These are phyloP conservation scores for Cryphonectria nitschkei DNA, from an alignment of 2,329 filamentous ascomycete species.

Conservation along the genomic window DNA sequence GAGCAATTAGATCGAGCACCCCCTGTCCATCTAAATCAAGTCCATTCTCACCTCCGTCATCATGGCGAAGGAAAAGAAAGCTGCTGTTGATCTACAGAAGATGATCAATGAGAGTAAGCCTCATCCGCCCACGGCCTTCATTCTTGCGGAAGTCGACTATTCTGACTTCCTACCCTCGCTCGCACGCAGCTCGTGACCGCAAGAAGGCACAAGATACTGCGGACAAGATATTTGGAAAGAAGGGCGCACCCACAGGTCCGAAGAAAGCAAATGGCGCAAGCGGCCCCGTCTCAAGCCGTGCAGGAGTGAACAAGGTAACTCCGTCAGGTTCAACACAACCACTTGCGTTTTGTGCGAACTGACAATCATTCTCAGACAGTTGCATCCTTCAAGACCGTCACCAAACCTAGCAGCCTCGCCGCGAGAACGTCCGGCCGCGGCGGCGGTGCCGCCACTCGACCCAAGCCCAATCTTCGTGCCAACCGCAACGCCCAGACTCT, in stretches of 20 bases:
- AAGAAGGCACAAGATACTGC: conserved; percentile 75
- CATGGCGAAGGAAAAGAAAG: conserved; percentile 33
- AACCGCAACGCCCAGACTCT: conserved; percentile 45
- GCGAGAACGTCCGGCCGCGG: conserved; percentile 50
- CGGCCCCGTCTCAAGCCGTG: conserved; percentile 70
- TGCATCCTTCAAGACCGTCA: conserved; percentile 37
- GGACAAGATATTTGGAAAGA: conserved; percentile 69
- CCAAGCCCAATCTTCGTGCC: conserved; percentile 40
- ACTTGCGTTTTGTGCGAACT: conserved; percentile 30
- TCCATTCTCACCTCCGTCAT: background rate
- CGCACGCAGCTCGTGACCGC: conserved; percentile 61
- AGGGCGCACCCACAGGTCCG: conserved; percentile 61
- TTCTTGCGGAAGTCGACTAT: conserved; percentile 9
- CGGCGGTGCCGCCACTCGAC: conserved; percentile 35
- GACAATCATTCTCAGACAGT: conserved; percentile 15
- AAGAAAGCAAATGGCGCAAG: conserved; percentile 50
- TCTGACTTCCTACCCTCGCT: background rate
- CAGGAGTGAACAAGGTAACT: conserved; percentile 72
- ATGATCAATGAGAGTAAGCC: conserved; percentile 56
- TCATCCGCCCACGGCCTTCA: background rate
- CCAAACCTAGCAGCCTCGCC: conserved; percentile 46
- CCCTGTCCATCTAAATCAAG: background rate
- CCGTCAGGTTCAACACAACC: conserved; percentile 39
- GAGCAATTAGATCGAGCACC: background rate
- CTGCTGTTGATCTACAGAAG: conserved; percentile 56